Base-by-base conservation (phyloP, 2,329 filamentous ascomycete genomes). In the Clarireedia homoeocarpa region DNA sequence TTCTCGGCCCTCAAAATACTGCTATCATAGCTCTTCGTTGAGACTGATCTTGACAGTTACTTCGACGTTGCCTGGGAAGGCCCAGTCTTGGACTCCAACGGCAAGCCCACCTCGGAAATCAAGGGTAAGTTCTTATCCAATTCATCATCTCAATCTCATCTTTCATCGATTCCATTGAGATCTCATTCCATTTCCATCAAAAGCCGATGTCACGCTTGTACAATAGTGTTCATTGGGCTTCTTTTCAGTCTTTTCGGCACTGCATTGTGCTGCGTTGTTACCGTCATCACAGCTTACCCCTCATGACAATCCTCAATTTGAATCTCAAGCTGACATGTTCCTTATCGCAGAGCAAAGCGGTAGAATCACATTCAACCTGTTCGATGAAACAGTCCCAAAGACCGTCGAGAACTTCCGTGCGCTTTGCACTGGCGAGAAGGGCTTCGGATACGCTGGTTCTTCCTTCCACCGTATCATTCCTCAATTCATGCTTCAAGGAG, bases 361-460 rank as follows among this genome's bases (percentile, higher is more conserved):
- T 69, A 86, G 88, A 71, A 88, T 97, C 80, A 87, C 81, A 61
- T 92, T 99, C 73, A 90, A 96, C 77, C 83, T 99, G 59, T 85
- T 83, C 75, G 72, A 76, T 62, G 76, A 82, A 63, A 79, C 95
- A 59, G 91, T 96, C 20, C 92, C 92, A 69, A 96, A 95, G 78
- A 97, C 92, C 5, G 89, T 88, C 62, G 91, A 96, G 67, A 97
- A 97, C 80, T 97, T 97, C 80, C 89, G 91, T 68, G 84, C 85
- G 54, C 84, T 96, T 60, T 96, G 91, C 77, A 96, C 92, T 0
- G 80, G 80, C 66, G 81, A 88, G 79, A 83, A 89, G 77, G 89
- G 88, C 70, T 85, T 88, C 74, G 89, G 89, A 67, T 96, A 95
- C 81, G 74, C 82, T 73, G 84, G 83, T 71, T 94, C 89, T 67